Evolutionary conservation across 2,329 filamentous ascomycete species (phyloP), one percentile per base, ranked within the genome.

Genomic region (Ophiostoma australiae): DNA sequence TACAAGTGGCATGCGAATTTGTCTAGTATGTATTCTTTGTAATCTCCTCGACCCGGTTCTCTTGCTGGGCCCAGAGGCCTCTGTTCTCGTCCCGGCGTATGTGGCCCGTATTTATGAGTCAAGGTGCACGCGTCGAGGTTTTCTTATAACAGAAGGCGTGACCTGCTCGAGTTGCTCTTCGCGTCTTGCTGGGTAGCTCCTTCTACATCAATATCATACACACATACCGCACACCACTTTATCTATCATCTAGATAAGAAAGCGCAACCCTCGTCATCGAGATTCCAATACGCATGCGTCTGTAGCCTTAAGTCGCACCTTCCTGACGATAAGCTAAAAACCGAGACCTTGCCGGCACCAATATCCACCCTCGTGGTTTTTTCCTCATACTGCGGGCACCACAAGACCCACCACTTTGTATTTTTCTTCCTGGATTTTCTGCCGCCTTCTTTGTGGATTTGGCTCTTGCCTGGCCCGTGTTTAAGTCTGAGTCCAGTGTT

Each of bases 401-500:
- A 68, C 39, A 48, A n/a, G 70, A 72, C 68, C 70, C 70, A 72
- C 70, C 55, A 6, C 52, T 17, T 61, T 48, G 33, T 39, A 69
- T 70, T 69, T 73, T 72, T 67, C 69, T 73, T 74, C 71, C 71
- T 72, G 69, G 37, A 67, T 71, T 73, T 72, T 74, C 73, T 73
- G 55, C 71, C 72, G 70, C 69, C 71, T 73, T 73, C 72, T 70
- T 67, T 68, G 35, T 23, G 44, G 39, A 31, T n/a, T n/a, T 58
- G n/a, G n/a, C 23, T 58, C 52, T 58, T 58, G 23, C 52, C 52
- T 58, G 3, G 44, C 44, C 44, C 20, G 44, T 48, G 15, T 13
- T 41, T 3, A n/a, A 11, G 39, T 41, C 39, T 11, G 39, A 41
- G 13, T 48, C 20, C 44, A 48, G 44, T 48, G 52, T 58, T 13